Evolutionary conservation across 768 basidiomycete genomes (phyloP).

Genomic region (Dentipellis sp.): DNA sequence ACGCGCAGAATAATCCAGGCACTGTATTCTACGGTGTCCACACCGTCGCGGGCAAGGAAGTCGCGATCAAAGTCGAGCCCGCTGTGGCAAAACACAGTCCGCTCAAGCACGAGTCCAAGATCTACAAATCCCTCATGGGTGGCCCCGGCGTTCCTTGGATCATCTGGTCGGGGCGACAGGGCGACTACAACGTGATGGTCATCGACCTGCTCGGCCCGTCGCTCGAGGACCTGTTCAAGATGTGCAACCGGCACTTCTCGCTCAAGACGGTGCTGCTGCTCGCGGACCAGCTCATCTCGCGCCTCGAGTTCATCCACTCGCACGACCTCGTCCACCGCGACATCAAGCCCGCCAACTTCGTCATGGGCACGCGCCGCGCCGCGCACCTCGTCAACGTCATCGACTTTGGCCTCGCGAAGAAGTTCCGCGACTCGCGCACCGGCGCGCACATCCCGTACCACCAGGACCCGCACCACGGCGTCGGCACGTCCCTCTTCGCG

Average conservation of each 20-base stretch:
- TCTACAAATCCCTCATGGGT: conserved; percentile 87
- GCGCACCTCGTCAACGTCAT: conserved; percentile 81
- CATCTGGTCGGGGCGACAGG: conserved; percentile 86
- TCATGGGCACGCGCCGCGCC: conserved; percentile 80
- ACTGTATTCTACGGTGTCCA: conserved; percentile 75
- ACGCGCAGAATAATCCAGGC: conserved; percentile 29
- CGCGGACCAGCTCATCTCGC: conserved; percentile 91
- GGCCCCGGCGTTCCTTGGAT: conserved; percentile 88
- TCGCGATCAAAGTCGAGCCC: conserved; percentile 77
- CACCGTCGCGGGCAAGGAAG: conserved; percentile 74
- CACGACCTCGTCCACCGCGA: conserved; percentile 94
- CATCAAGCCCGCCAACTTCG: conserved; percentile 98
- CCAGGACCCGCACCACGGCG: conserved; percentile 68
- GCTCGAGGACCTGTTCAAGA: conserved; percentile 79
- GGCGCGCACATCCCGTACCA: conserved; percentile 62
- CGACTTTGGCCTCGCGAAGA: conserved; percentile 80
- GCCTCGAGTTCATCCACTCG: conserved; percentile 94
- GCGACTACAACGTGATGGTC: conserved; percentile 95
- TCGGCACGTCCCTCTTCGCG: conserved; percentile 71
- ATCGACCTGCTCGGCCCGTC: conserved; percentile 93
- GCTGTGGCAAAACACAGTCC: conserved; percentile 50
- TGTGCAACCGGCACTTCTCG: conserved; percentile 86
- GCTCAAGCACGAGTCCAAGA: conserved; percentile 81
- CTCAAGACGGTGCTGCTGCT: conserved; percentile 92
- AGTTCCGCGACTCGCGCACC: conserved; percentile 59